These are phyloP conservation scores for Phytophthora brassicae DNA, from an alignment of 352 stramenopile species.

Conservation along the genomic window DNA sequence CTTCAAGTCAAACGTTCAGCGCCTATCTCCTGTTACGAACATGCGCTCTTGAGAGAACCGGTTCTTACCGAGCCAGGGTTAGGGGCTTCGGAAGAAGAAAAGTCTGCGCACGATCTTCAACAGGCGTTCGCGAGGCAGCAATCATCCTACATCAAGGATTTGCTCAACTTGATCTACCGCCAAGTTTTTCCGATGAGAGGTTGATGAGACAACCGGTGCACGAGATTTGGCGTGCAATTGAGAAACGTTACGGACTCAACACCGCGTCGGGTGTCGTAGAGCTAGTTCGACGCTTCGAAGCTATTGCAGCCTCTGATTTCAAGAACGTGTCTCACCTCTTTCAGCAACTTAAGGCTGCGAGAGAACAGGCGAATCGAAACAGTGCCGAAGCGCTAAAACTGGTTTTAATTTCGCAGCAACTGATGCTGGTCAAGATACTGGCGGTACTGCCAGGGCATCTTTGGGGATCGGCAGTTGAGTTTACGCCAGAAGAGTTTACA, in stretches of 20 bases:
- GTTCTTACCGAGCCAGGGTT: too few species aligned
- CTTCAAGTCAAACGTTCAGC: too few species aligned
- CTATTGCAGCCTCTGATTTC: neutral
- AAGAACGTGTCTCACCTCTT: neutral
- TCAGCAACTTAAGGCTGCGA: neutral
- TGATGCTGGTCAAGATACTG: conserved; percentile 8
- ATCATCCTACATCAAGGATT: conserved; percentile 8
- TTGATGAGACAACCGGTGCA: neutral
- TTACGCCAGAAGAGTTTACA: neutral
- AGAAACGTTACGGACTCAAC: conserved; percentile 3
- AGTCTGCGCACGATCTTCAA: neutral
- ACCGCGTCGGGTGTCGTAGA: neutral
- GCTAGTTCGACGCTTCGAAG: neutral
- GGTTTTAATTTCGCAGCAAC: neutral
- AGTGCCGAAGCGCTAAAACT: neutral
- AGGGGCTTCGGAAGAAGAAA: neutral
- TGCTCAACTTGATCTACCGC: conserved; percentile 1
- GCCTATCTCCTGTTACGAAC: too few species aligned
- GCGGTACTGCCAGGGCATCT: neutral
- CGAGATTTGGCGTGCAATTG: conserved; percentile 1
- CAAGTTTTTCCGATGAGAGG: neutral
- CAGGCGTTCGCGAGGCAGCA: neutral
- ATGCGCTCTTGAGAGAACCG: too few species aligned
- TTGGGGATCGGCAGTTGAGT: neutral
- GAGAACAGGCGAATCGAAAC: conserved; percentile 2